phyloP scores from a whole-genome alignment of 345 rosid genomes.

The Iberis pinnata region DNA sequence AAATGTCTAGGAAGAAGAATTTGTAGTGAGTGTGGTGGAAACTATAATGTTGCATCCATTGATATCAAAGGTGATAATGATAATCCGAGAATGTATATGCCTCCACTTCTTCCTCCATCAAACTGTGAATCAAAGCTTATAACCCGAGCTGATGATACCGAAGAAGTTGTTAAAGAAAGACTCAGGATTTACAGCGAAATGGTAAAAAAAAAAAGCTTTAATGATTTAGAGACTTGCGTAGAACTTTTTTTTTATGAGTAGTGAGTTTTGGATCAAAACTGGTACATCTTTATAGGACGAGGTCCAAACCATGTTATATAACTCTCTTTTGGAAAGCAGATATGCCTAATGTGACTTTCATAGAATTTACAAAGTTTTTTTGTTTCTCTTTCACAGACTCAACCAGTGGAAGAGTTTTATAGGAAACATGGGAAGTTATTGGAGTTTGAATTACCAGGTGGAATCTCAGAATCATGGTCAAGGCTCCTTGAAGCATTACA shows the following conservation, averaged over 20 bases:
- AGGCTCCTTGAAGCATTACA: conserved; percentile 81
- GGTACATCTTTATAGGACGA: too few species aligned
- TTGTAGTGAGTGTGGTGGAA: conserved; percentile 82
- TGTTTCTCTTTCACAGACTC: conserved; percentile 39
- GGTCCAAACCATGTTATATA: too few species aligned
- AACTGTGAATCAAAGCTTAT: conserved; percentile 76
- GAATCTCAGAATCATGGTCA: conserved; percentile 97
- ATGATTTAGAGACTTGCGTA: too few species aligned
- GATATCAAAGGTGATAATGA: conserved; percentile 78
- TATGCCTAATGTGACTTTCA: not conserved
- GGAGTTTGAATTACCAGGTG: conserved; percentile 93
- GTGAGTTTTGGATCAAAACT: too few species aligned
- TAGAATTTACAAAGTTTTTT: not conserved
- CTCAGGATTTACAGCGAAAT: conserved; percentile 62
- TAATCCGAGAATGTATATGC: conserved; percentile 79
- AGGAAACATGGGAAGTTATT: conserved; percentile 61
- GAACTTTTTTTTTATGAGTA: too few species aligned
- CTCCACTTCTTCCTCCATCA: conserved; percentile 93
- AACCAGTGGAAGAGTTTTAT: conserved; percentile 90
- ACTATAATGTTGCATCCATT: conserved; percentile 79
- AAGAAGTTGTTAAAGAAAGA: conserved; percentile 84
- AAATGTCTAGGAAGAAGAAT: conserved; percentile 96
- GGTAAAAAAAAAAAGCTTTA: too few species aligned
- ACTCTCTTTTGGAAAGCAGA: too few species aligned
- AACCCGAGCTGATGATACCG: conserved; percentile 80